Percentiles rank a stretch among this genome's conserved stretches.
phyloP scores from a whole-genome alignment of 1,284 basidiomycete species.

The Chondrostereum purpureum region DNA sequence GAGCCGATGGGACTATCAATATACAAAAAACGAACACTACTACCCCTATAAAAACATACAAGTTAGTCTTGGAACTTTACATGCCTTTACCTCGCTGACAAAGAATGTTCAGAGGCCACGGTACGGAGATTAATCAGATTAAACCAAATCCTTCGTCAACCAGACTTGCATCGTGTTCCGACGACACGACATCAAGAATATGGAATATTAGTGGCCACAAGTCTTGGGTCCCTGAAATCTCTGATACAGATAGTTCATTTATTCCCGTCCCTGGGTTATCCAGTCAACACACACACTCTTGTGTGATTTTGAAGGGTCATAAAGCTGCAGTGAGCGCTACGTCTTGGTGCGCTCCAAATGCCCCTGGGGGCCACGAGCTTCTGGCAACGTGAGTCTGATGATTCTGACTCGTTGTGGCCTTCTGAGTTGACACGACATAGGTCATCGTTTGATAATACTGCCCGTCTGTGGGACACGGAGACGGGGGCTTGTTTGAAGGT shows the following conservation, averaged over 20 bases:
- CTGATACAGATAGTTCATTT: no score
- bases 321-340: constrained; percentile 59
- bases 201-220: constrained; percentile 72
- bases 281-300: constrained; percentile 25
- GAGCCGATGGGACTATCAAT: constrained; percentile 61
- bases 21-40: constrained; percentile 48
- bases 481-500: constrained; percentile 66
- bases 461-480: constrained; percentile 71
- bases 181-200: constrained; percentile 71
- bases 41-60: constrained; percentile 48
- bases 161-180: constrained; percentile 71
- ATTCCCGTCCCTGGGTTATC: no score
- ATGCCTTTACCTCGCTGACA: background rate
- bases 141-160: constrained; percentile 61
- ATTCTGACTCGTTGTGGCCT: constrained; percentile 1
- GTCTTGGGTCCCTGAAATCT: no score
- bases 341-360: constrained; percentile 60
- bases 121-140: constrained; percentile 73
- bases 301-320: constrained; percentile 57
- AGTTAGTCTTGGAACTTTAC: constrained; percentile 41
- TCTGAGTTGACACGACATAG: constrained; percentile 26
- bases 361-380: constrained; percentile 43
- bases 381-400: constrained; percentile 58
- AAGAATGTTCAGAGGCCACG: constrained; percentile 52
- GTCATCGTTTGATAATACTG: constrained; percentile 70